Evolutionary conservation across 257 asterid species (phyloP), one percentile per base, ranked within the genome.

Genomic region (Handroanthus guayacan): DNA sequence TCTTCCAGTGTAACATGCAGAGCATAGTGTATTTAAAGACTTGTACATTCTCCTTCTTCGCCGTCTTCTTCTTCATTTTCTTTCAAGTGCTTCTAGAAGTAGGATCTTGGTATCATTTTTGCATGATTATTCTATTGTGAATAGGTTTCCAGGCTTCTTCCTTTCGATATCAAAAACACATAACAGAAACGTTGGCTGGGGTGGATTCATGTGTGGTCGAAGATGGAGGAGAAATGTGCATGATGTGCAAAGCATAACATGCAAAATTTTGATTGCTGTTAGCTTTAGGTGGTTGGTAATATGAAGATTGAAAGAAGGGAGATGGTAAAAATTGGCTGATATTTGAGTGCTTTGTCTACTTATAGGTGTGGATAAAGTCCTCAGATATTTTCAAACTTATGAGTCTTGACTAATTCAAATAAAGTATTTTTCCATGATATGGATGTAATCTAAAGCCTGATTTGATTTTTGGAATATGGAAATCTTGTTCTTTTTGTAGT

Each of bases 1-100:
- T 71, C 92, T 89, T 63, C 92, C 97, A 0, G 96, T 89, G 52
- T 94, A 81, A 76, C 61, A 52, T 3, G n/a, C 74, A 52, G 9
- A 25, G 31, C 31, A 25, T 25, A 25, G 60, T 67, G 75, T 82
- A 57, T 69, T 34, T 62, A 44, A 69, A 65, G 57, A 61, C 71
- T 67, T 87, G 90, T 89, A 86, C 86, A 82, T 80, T 67, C 70
- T 67, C 82, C 34, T n/a, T 11, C 54, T 31, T 60, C 25, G 13
- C 13, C 7, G 37, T 45, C 50, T 58, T 45, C 20, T 45, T 12
- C 13, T 57, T 75, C 45, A 52, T 52, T 55, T 16, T 25, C 3
- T 44, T 44, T 58, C 39, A 4, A n/a, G 54, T 34, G 77, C 63
- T 77, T 67, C 70, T 60, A 69, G 76, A 75, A 71, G 34, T 79